Percentiles rank a stretch among this genome's conserved stretches.
phyloP scores from a whole-genome alignment of 192 early-diverging fungal genomes.

The Backusella sp. region DNA sequence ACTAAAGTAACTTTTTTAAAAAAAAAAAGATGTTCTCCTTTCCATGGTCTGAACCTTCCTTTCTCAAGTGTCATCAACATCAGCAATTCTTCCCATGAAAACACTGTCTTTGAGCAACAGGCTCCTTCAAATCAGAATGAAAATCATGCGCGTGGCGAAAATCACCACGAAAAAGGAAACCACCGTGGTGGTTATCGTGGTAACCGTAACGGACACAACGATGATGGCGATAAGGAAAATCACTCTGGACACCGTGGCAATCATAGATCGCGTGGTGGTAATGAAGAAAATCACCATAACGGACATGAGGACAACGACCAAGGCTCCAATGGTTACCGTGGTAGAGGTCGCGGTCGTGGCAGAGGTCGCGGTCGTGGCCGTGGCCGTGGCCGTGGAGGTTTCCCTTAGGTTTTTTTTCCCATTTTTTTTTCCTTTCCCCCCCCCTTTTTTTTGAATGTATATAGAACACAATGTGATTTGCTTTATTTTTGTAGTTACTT shows the following conservation, averaged over 20 bases:
- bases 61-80: background rate
- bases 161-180: background rate
- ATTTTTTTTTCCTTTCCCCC: background rate
- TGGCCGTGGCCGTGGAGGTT: background rate
- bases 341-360: background rate
- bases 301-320: background rate
- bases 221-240: background rate
- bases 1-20: background rate
- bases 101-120: background rate
- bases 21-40: constrained; percentile 13
- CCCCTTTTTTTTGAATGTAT: background rate
- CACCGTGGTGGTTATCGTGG: background rate
- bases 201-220: background rate
- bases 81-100: constrained; percentile 10
- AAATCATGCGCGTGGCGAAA: background rate
- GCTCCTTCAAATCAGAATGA: background rate
- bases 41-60: constrained; percentile 8
- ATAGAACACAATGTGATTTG: no score
- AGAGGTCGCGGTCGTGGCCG: background rate
- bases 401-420: background rate
- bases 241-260: background rate
- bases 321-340: background rate
- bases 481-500: background rate
- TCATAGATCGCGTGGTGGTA: background rate
- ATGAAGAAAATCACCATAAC: background rate